Base-by-base conservation (phyloP, 1,139 yeast genomes). In the Geotrichum bryndzae region DNA sequence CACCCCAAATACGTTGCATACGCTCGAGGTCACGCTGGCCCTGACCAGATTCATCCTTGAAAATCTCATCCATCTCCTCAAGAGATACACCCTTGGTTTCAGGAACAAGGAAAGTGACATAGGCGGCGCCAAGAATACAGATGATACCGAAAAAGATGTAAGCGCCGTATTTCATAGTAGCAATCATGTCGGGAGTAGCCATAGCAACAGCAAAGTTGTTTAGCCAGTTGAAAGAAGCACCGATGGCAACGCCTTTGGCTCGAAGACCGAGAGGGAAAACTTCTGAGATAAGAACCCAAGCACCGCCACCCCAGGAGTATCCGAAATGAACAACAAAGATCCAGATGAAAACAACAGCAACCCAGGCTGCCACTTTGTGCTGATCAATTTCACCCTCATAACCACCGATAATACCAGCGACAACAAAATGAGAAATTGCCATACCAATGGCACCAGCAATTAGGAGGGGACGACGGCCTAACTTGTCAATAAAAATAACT, bases 221-320 rank as follows among this genome's bases (percentile, higher is more conserved):
- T 66, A 87, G 74, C 95, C 95, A 88, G 76, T 88, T 88, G 57
- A 90, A 81, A n/a, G 92, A 87, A 29, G 88, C 85, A 57, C 89
- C 83, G 60, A 87, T 73, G 27, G 92, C 84, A 65, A 87, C 86
- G 13, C 91, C 88, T 74, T 85, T 86, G 69, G 88, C 90, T 76
- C 96, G 81, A 64, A 86, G 83, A 64, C 86, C 81, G 66, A 88
- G 80, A 62, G 90, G 86, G 79, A 81, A 88, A 63, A 86, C 80
- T 74, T 88, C 96, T 59, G 90, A 88, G 66, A 86, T 80, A 64
- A 87, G 78, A 58, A 89, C 91, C 94, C 94, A 88, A 52, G 84
- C 83, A 63, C 84, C 79, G 54, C 92, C 92, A 70, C 94, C 95
- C 92, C 92, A 88, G 45, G 91, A 81, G 61, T 89, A 79, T 35